A percentile compares a stretch with the other conserved stretches of the same genome.
These are phyloP conservation scores for Moesziomyces aphidis DNA, from an alignment of 1,284 basidiomycete species.

Conservation along the genomic window DNA sequence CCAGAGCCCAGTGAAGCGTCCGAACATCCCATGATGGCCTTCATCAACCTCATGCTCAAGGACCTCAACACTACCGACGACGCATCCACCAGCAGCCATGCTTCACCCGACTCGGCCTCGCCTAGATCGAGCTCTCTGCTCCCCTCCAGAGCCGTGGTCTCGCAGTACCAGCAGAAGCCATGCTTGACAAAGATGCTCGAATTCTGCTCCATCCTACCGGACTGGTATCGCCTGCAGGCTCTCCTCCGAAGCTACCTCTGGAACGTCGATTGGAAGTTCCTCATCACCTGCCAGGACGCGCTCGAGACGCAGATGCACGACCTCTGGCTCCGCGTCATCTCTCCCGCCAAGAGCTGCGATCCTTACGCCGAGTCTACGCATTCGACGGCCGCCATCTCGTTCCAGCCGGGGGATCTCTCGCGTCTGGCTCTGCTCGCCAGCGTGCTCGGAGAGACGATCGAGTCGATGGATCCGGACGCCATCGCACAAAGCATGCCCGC, in stretches of 20 bases:
- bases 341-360: slow-evolving; percentile 19
- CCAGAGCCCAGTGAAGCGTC: slow-evolving; percentile 2
- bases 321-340: slow-evolving; percentile 28
- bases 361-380: background rate
- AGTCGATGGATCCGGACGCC: slow-evolving; percentile 23
- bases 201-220: slow-evolving; percentile 35
- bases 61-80: slow-evolving; percentile 33
- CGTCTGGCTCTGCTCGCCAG: slow-evolving; percentile 30
- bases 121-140: slow-evolving; percentile 3
- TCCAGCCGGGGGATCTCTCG: slow-evolving; percentile 39
- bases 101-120: slow-evolving; percentile 20
- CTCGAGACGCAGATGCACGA: slow-evolving; percentile 32
- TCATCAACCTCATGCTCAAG: slow-evolving; percentile 51
- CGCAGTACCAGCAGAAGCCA: slow-evolving; percentile 19
- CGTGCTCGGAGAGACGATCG: slow-evolving; percentile 41
- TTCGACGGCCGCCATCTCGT: background rate
- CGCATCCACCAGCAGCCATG: slow-evolving; percentile 6
- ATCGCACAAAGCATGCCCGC: slow-evolving; percentile 19
- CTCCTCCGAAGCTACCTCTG: slow-evolving; percentile 35
- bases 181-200: slow-evolving; percentile 24
- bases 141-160: background rate
- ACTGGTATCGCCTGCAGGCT: slow-evolving; percentile 20
- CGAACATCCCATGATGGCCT: slow-evolving; percentile 45
- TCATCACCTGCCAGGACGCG: slow-evolving; percentile 38
- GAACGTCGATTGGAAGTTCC: slow-evolving; percentile 51